Base-by-base conservation (phyloP, 768 basidiomycete species). In the Lactarius psammicola region DNA sequence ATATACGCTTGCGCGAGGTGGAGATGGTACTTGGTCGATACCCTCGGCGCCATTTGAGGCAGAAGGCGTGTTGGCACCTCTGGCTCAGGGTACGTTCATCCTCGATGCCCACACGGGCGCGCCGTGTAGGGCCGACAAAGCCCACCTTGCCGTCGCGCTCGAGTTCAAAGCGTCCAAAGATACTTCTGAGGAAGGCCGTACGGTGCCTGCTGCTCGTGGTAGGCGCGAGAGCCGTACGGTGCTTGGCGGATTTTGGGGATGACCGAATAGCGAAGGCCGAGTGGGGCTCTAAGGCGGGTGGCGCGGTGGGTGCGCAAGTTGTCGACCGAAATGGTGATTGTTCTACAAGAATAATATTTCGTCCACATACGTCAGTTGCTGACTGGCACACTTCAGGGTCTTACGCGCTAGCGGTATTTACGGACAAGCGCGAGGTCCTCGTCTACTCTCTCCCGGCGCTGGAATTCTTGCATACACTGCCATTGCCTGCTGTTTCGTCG, bases 221-320 rank as follows among this genome's bases (percentile, higher is more conserved):
- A 15, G 86, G 87, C 23, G 74, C 76, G 11, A 88, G 84, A 69
- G 85, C 86, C 60, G 87, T 83, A 2, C 79, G 85, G 66, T 81
- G 79, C 59, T 78, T 80, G 55, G 75, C 81, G 4, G 82, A 88
- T 70, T 78, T 92, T 42, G 85, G 79, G 55, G 91, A 91, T 3
- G 85, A 90, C 17, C 80, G 84, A 54, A 74, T 92, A 23, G 85
- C 81, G 4, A 90, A 85, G 73, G 82, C 79, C 1, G 89, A 93
- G 23, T 87, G 90, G 85, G 77, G 78, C 23, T 74, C 71, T 51
- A 86, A 85, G 70, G 71, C 74, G 17, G 87, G 87, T 10, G 74
- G 74, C 8, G 82, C 87, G 13, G 76, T 81, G 31, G 74, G 76
- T 46, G 80, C 79, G 8, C 81, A 86, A 56, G 78, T 89, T 18